Evolutionary conservation across 1,284 basidiomycete genomes (phyloP).

Genomic region (Jaminaea rosea): DNA sequence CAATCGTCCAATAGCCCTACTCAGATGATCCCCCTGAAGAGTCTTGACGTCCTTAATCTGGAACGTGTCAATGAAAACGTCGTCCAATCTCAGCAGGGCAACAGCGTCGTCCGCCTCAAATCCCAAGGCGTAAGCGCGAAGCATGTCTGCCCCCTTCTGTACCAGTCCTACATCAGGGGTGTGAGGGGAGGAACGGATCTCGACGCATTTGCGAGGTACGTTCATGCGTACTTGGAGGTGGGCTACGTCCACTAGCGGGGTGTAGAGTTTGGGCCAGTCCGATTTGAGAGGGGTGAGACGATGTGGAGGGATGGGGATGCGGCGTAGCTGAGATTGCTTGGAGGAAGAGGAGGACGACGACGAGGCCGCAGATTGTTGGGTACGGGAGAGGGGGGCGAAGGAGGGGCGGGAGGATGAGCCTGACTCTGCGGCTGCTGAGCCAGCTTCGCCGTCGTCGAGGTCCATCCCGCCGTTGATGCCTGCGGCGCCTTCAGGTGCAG

Average conservation of each 20-base stretch:
- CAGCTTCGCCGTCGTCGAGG: too few species aligned
- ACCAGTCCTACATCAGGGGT: conserved; percentile 56
- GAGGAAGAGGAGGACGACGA: neutral
- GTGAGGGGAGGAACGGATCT: conserved; percentile 89
- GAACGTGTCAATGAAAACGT: conserved; percentile 94
- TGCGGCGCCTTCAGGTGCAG: neutral
- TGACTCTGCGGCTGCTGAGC: neutral
- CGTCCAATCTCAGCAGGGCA: conserved; percentile 85
- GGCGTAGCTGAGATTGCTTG: conserved; percentile 25
- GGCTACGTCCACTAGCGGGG: conserved; percentile 86
- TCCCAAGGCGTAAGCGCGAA: conserved; percentile 86
- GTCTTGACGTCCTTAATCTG: conserved; percentile 98
- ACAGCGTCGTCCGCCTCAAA: conserved; percentile 83
- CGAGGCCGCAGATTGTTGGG: conserved; percentile 2
- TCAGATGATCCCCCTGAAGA: conserved; percentile 88
- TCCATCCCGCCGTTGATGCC: neutral
- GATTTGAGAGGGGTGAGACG: conserved; percentile 94
- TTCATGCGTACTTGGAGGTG: conserved; percentile 96
- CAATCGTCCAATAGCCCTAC: conserved; percentile 91
- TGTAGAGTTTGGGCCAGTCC: conserved; percentile 95
- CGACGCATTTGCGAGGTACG: conserved; percentile 73
- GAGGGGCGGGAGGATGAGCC: conserved; percentile 4
- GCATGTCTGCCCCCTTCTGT: conserved; percentile 96
- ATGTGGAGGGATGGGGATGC: conserved; percentile 83
- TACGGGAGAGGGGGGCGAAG: conserved; percentile 6